Evolutionary conservation across 1,284 basidiomycete species (phyloP).

Genomic region (Irpex lacteus): DNA sequence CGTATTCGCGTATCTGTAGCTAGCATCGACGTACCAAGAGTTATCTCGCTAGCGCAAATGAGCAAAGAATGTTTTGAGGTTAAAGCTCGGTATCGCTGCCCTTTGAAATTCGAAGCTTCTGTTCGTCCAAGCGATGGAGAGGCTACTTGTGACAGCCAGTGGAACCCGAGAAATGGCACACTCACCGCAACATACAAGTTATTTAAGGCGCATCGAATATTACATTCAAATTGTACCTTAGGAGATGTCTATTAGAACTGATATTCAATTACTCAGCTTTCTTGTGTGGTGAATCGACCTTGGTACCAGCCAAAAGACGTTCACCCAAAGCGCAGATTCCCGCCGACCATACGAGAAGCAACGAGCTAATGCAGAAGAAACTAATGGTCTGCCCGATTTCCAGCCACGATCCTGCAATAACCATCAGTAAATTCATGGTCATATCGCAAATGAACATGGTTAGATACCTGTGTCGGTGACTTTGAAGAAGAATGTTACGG

Average conservation of each 20-base stretch:
- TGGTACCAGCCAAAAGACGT: slow-evolving; percentile 46
- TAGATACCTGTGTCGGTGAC: slow-evolving; percentile 66
- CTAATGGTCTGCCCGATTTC: slow-evolving; percentile 89
- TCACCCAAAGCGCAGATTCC: slow-evolving; percentile 72
- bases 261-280: background rate
- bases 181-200: no score
- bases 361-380: slow-evolving; percentile 84
- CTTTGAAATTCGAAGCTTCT: no score
- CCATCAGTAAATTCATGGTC: background rate
- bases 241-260: no score
- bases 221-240: no score
- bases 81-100: no score
- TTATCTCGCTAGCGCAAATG: background rate
- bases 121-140: no score
- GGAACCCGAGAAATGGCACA: no score
- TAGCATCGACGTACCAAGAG: background rate
- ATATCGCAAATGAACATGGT: background rate
- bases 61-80: no score
- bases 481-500: slow-evolving; percentile 80
- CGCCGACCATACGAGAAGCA: slow-evolving; percentile 78
- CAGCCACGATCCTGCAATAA: slow-evolving; percentile 71
- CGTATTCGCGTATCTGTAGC: background rate
- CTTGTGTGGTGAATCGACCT: background rate
- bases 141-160: no score
- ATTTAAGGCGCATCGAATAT: no score